phyloP scores from a whole-genome alignment of 1,284 basidiomycete genomes.

The Fomitopsis schrenkii region DNA sequence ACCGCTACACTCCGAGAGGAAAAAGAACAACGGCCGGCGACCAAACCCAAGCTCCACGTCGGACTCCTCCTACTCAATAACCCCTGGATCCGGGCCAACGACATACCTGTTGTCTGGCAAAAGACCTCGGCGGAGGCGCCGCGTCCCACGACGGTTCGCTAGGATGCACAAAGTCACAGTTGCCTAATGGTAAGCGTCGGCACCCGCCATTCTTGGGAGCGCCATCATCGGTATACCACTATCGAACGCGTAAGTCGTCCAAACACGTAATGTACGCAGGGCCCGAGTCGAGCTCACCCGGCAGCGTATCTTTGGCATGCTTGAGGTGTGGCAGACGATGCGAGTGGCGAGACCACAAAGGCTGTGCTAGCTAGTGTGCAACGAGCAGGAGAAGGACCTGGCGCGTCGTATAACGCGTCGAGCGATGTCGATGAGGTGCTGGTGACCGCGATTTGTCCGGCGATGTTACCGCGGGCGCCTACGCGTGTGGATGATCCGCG shows the following conservation, averaged over 20 bases:
- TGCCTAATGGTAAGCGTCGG: background rate
- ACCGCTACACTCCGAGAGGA: too few relatives aligned
- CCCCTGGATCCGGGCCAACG: background rate
- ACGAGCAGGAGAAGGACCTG: too few relatives aligned
- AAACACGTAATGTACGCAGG: background rate
- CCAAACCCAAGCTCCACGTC: background rate
- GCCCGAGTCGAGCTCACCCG: slow-evolving; percentile 9
- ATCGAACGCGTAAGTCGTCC: background rate
- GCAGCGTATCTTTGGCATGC: slow-evolving; percentile 11
- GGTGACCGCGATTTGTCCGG: background rate
- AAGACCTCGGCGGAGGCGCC: slow-evolving; percentile 1
- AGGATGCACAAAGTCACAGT: slow-evolving; percentile 22
- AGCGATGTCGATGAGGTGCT: background rate
- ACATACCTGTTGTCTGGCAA: background rate
- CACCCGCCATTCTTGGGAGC: slow-evolving; percentile 14
- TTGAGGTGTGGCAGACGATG: too few relatives aligned
- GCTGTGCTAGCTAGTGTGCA: too few relatives aligned
- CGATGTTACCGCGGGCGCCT: background rate
- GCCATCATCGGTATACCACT: slow-evolving; percentile 21
- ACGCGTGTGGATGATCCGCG: background rate
- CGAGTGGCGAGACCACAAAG: too few relatives aligned
- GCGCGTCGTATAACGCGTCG: background rate
- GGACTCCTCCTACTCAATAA: too few relatives aligned
- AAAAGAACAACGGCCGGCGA: background rate
- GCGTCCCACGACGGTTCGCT: slow-evolving; percentile 17